Evolutionary conservation across 2,329 filamentous ascomycete species (phyloP).

Genomic region (Phyllosticta paracitricarpa): DNA sequence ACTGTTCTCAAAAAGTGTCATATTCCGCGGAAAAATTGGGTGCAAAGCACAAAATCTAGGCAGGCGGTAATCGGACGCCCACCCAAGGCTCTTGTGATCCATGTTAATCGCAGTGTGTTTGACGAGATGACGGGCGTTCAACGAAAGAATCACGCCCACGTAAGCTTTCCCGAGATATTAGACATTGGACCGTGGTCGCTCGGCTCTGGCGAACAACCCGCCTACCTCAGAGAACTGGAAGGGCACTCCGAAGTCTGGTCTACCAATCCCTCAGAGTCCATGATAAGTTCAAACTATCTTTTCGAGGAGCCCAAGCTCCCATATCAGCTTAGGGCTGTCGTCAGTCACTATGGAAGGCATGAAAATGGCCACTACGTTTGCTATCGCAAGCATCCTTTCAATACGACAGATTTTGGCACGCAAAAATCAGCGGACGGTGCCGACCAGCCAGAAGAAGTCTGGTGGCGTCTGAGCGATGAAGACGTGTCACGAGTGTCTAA

Average conservation of each 20-base stretch:
- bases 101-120: slow-evolving; percentile 87
- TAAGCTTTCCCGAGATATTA: slow-evolving; percentile 64
- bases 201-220: slow-evolving; percentile 40
- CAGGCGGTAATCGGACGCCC: slow-evolving; percentile 78
- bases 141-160: slow-evolving; percentile 72
- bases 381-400: slow-evolving; percentile 59
- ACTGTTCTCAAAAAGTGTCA: slow-evolving; percentile 37
- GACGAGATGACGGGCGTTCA: slow-evolving; percentile 71
- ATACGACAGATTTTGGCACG: not conserved
- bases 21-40: slow-evolving; percentile 51
- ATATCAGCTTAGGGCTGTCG: slow-evolving; percentile 72
- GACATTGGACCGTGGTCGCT: slow-evolving; percentile 81
- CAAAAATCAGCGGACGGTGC: slow-evolving; percentile 14
- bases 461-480: slow-evolving; percentile 91
- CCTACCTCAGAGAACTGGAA: slow-evolving; percentile 16
- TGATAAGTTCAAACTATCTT: slow-evolving; percentile 47
- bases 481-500: slow-evolving; percentile 67
- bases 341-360: slow-evolving; percentile 83
- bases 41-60: slow-evolving; percentile 75
- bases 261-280: slow-evolving; percentile 57
- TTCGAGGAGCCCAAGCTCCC: slow-evolving; percentile 30
- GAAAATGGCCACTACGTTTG: slow-evolving; percentile 96
- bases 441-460: slow-evolving; percentile 35
- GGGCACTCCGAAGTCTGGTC: slow-evolving; percentile 55
- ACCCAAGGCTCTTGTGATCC: slow-evolving; percentile 70